Evolutionary conservation across 2,329 filamentous ascomycete species (phyloP), one percentile per base, ranked within the genome.

Genomic region (Fusarium continuum): DNA sequence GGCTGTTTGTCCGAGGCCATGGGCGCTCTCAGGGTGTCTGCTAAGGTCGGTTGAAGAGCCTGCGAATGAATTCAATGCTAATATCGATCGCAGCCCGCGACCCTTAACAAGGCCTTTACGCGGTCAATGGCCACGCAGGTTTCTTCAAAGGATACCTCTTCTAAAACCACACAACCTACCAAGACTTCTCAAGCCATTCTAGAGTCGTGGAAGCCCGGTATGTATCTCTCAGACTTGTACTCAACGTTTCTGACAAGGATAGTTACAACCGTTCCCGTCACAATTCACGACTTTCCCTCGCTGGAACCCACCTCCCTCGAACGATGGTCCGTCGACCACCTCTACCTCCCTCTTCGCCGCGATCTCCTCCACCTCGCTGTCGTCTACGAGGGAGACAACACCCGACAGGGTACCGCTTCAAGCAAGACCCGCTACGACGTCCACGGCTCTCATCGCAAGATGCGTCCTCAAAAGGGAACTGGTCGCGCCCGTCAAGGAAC

Each of bases 331-430:
- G 82, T 88, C 59, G 90, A 91, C 72, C 92, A 97, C 77, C 90
- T 99, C 38, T 82, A 91, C 73, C 86, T 98, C 28, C 95, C 95
- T 4, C 84, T 97, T 40, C 91, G 95, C 57, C 89, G 90, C 75
- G 95, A 99, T 76, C 88, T 99, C 65, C 88, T 99, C 49, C 94
- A 99, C 80, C 88, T 92, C 65, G 95, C 95, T 55, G 87, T 99
- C 55, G 80, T 97, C 69, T 98, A 90, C 82, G 95, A 99, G 80
- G 95, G 91, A 68, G 94, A 98, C 80, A 86, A 83, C 73, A 91
- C 92, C 52, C 89, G 95, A 25, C 90, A 93, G 76, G 95, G 95
- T 65, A 96, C 92, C 3, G 95, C 93, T 39, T 89, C 82, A 68
- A 87, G 87, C 62, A 96, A 96, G 81, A 95, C 87, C 71, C 87